These are phyloP conservation scores for Podospora comata DNA, from an alignment of 495 filamentous ascomycete species.

Conservation along the genomic window DNA sequence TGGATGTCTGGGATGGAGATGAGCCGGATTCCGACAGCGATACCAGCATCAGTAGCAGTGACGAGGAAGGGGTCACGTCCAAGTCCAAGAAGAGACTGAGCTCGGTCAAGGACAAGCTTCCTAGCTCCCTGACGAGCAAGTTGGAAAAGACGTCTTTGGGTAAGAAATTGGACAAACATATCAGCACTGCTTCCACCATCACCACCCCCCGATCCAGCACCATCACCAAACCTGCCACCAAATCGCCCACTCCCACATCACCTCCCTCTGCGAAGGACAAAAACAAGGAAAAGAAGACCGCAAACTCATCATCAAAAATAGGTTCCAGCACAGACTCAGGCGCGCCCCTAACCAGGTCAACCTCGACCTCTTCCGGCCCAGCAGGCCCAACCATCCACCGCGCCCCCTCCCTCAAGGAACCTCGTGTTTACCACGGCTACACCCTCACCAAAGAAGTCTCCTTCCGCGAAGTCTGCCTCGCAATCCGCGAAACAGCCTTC, in stretches of 20 bases:
- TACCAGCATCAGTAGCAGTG: constrained; percentile 28
- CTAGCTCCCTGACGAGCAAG: constrained; percentile 35
- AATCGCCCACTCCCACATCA: not conserved
- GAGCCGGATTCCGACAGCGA: constrained; percentile 42
- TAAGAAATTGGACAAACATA: constrained; percentile 35
- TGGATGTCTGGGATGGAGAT: constrained; percentile 93
- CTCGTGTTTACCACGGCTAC: constrained; percentile 80
- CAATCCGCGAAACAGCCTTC: constrained; percentile 78
- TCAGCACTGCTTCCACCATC: constrained; percentile 8
- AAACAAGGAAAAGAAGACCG: not conserved
- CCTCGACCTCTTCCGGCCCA: not conserved
- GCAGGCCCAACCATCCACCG: constrained; percentile 14
- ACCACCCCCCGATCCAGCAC: not conserved
- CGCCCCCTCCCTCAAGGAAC: constrained; percentile 49
- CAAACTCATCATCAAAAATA: constrained; percentile 7
- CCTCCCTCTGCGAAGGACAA: not conserved
- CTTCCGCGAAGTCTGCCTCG: constrained; percentile 78
- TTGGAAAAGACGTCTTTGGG: constrained; percentile 41
- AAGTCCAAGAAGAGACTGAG: constrained; percentile 14
- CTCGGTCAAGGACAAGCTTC: constrained; percentile 38
- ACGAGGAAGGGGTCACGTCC: constrained; percentile 27
- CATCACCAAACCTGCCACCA: not conserved
- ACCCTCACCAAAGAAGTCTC: constrained; percentile 83
- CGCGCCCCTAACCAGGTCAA: not conserved
- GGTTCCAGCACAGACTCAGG: not conserved